Percentiles rank a stretch among this genome's conserved stretches.
Conservation (phyloP, 2,329 filamentous ascomycete genomes). For the Ilyonectria robusta region DNA sequence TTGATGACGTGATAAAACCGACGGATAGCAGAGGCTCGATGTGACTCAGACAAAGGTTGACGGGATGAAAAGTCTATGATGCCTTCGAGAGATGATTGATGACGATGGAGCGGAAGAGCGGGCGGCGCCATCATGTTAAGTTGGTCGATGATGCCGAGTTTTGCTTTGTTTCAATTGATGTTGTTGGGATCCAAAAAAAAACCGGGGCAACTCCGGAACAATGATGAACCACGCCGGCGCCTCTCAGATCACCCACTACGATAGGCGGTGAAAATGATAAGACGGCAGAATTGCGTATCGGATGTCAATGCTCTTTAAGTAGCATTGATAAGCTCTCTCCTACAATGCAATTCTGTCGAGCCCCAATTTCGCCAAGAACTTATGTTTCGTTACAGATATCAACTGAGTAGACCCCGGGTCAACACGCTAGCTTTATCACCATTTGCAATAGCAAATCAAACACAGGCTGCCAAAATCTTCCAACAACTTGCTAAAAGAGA, state of each 20-base stretch:
- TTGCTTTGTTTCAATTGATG: neutral
- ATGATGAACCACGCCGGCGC: neutral
- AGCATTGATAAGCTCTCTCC: neutral
- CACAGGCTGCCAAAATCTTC: no score
- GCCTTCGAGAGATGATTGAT: conserved; percentile 25
- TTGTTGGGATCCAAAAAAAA: neutral
- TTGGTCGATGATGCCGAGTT: no score
- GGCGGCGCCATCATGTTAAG: conserved; percentile 5
- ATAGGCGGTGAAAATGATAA: neutral
- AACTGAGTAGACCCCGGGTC: no score
- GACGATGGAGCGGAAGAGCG: conserved; percentile 19
- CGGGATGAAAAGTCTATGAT: conserved; percentile 22
- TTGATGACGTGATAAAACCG: conserved; percentile 22
- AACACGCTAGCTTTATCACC: no score
- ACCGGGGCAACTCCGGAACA: neutral
- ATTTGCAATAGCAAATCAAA: no score
- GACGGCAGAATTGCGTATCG: neutral
- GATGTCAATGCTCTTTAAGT: no score
- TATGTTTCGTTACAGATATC: no score
- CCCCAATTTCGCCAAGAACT: no score
- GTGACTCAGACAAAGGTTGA: neutral
- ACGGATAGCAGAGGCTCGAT: conserved; percentile 8
- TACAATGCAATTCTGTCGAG: no score
- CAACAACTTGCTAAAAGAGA: no score
- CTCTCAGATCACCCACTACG: neutral